Conservation (phyloP, 805 yeast species). For the Lachancea dasiensis region DNA sequence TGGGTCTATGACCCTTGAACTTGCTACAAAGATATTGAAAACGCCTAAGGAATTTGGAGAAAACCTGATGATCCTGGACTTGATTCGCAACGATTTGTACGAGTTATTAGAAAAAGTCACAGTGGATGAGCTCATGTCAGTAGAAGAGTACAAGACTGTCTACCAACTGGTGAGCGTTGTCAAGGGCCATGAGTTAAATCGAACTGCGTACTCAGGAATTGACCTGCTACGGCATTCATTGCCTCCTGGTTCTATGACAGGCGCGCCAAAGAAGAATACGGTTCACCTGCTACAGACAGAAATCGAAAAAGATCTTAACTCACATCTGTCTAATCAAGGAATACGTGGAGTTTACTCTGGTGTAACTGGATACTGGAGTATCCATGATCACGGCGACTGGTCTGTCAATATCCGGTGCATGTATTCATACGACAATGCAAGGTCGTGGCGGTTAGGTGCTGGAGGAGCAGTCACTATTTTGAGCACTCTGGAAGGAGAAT, state of each 20-base stretch:
- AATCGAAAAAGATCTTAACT: slow-evolving; percentile 32
- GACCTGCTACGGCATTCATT: slow-evolving; percentile 73
- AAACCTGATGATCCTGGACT: slow-evolving; percentile 92
- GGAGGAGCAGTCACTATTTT: slow-evolving; percentile 96
- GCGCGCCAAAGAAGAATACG: slow-evolving; percentile 94
- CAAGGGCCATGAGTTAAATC: slow-evolving; percentile 42
- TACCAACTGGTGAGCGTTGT: slow-evolving; percentile 90
- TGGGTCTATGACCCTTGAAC: slow-evolving; percentile 44
- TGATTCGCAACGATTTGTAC: slow-evolving; percentile 86
- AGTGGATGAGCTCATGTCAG: slow-evolving; percentile 77
- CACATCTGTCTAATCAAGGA: slow-evolving; percentile 21
- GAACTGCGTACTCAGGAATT: slow-evolving; percentile 50
- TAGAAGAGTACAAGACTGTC: slow-evolving; percentile 89
- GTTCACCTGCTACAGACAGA: slow-evolving; percentile 66
- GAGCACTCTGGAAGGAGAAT: slow-evolving; percentile 77
- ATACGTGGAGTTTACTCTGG: slow-evolving; percentile 87
- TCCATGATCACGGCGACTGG: slow-evolving; percentile 88
- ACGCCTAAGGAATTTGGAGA: slow-evolving; percentile 95
- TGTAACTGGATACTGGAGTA: slow-evolving; percentile 91
- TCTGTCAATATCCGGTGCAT: slow-evolving; percentile 88
- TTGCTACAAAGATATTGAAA: slow-evolving; percentile 59
- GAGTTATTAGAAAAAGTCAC: slow-evolving; percentile 57
- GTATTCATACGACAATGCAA: slow-evolving; percentile 49
- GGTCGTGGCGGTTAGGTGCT: slow-evolving; percentile 84
- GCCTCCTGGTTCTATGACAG: slow-evolving; percentile 99